A percentile compares a stretch with the other conserved stretches of the same genome.
Conservation (phyloP, 1,284 basidiomycete species). For the Pseudozyma pruni region DNA sequence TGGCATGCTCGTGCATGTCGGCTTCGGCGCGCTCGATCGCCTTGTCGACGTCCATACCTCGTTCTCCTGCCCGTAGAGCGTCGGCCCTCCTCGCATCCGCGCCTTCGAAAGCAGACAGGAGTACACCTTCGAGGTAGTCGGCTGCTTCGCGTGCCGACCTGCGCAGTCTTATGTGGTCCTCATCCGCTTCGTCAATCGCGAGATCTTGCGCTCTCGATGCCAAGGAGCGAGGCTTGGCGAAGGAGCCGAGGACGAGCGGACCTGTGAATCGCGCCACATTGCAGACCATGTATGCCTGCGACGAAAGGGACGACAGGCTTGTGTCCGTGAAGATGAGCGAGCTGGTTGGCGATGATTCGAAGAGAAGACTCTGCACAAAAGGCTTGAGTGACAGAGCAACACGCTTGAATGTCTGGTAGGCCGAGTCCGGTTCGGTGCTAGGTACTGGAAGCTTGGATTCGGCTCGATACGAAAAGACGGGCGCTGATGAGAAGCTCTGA, state of each 20-base stretch:
- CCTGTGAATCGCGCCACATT: slow-evolving; percentile 81
- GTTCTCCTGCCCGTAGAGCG: slow-evolving; percentile 36
- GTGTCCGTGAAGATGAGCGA: slow-evolving; percentile 43
- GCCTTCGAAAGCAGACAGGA: slow-evolving; percentile 84
- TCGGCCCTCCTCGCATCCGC: slow-evolving; percentile 75
- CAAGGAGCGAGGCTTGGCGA: slow-evolving; percentile 8
- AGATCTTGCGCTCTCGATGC: neutral
- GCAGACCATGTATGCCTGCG: slow-evolving; percentile 70
- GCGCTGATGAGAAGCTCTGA: slow-evolving; percentile 34
- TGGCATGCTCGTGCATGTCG: slow-evolving; percentile 41
- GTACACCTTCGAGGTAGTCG: slow-evolving; percentile 85
- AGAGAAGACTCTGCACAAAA: slow-evolving; percentile 38
- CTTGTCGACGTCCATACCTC: slow-evolving; percentile 46
- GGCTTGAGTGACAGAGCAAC: slow-evolving; percentile 43
- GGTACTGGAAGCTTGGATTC: slow-evolving; percentile 38
- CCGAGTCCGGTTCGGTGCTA: slow-evolving; percentile 30
- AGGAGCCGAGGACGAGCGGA: slow-evolving; percentile 55
- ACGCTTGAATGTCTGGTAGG: slow-evolving; percentile 50
- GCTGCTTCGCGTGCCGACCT: slow-evolving; percentile 71
- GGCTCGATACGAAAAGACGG: slow-evolving; percentile 45
- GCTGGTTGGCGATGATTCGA: slow-evolving; percentile 34
- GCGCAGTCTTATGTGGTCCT: slow-evolving; percentile 27
- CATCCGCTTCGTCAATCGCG: slow-evolving; percentile 3
- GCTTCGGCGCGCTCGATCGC: slow-evolving; percentile 40
- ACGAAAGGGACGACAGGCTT: slow-evolving; percentile 28